Base-by-base conservation (phyloP, 352 stramenopile genomes). In the Phytopythium sindhum region DNA sequence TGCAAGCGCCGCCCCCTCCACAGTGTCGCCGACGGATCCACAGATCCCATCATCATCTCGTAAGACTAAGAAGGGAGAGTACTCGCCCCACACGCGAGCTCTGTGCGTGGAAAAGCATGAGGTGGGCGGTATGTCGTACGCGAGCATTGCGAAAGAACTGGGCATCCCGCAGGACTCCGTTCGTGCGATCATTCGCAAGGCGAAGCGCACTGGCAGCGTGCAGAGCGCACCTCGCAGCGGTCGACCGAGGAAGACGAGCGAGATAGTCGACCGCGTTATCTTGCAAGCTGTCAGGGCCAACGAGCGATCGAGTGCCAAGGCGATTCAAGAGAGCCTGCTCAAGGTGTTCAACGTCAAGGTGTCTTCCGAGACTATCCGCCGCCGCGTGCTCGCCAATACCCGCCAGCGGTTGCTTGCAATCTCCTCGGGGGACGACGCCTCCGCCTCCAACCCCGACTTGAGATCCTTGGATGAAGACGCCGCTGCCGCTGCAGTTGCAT, bases 221-320 rank as follows among this genome's bases (percentile, higher is more conserved):
- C 64, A 61, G 12, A 81, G 76, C 14, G 78, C 76, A 1, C 80
- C 78, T 15, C 74, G 82, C 37, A 89, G 80, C 63, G 82, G 82
- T 2, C 76, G 80, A 1, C 82, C 82, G n/a, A 76, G 82, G 24
- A 88, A 89, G 62, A 91, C 82, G 5, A 88, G 67, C 37, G 75
- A 76, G 21, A 72, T 88, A 33, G 76, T 91, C 26, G 82, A 91
- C 61, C 74, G 77, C 23, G 78, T 91, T 33, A 91, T 91, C 57
- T 60, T 91, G 11, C 77, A 89, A 60, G 70, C 80, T 7, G 74
- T 91, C 15, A 79, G 72, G 39, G 66, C 70, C 10, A 86, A 81
- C 58, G 71, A 83, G 35, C 67, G 70, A 17, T 88, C 75, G 57
- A 88, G 73, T 1, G 81, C 81, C 8, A 86, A 81, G 67, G 59